phyloP scores from a whole-genome alignment of 176 grass and related monocot species.

The Aegilops umbellulata region DNA sequence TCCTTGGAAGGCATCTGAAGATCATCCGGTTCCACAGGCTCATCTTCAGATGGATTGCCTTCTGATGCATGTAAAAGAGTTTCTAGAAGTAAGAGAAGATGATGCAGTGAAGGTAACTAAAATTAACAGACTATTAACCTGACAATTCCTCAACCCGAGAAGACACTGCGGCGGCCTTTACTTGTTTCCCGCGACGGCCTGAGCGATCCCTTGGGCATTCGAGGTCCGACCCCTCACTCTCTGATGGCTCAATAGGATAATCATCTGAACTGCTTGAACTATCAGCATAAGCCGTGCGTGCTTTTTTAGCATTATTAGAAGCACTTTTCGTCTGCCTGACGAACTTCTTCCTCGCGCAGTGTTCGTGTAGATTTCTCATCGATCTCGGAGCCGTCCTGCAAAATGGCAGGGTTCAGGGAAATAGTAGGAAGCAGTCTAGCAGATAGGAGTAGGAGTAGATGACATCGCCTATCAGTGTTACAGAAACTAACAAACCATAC shows the following conservation, averaged over 20 bases:
- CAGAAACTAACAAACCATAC: too few species aligned
- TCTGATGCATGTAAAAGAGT: neutral
- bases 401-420: neutral
- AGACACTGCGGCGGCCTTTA: neutral
- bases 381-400: neutral
- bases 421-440: too few species aligned
- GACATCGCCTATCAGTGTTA: too few species aligned
- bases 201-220: neutral
- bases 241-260: neutral
- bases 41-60: neutral
- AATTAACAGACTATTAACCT: neutral
- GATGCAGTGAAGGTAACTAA: neutral
- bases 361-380: neutral
- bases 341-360: neutral
- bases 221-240: neutral
- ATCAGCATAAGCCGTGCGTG: neutral
- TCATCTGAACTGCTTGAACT: neutral
- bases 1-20: neutral
- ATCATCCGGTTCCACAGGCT: neutral
- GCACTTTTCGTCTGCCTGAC: neutral
- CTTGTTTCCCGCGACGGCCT: neutral
- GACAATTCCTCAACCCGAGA: neutral
- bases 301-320: neutral
- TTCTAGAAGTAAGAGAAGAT: neutral
- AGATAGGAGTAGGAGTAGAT: too few species aligned